These are phyloP conservation scores for Zygoascus sp. DNA, from an alignment of 1,139 yeast genomes.

Conservation along the genomic window DNA sequence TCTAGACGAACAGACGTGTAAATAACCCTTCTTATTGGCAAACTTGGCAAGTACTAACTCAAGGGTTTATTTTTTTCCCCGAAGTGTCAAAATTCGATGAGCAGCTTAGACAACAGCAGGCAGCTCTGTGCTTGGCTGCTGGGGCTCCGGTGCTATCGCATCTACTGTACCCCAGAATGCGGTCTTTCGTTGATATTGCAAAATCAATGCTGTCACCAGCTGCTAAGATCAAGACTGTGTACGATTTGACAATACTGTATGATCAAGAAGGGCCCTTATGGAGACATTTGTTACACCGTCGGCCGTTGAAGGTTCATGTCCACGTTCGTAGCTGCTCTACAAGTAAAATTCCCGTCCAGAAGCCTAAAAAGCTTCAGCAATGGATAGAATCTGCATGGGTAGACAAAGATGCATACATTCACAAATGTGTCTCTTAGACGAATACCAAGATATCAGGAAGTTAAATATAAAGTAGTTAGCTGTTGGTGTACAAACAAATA, in stretches of 20 bases:
- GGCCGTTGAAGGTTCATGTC: conserved; percentile 21
- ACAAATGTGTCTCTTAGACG: conserved; percentile 2
- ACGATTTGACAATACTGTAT: conserved; percentile 53
- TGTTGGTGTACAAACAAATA: no score
- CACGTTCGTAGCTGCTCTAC: conserved; percentile 21
- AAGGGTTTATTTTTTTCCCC: conserved; percentile 36
- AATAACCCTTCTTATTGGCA: not conserved
- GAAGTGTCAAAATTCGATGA: conserved; percentile 31
- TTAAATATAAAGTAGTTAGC: no score
- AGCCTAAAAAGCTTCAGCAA: conserved; percentile 34
- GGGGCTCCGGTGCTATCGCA: conserved; percentile 47
- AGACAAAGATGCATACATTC: conserved; percentile 22
- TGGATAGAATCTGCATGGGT: conserved; percentile 31
- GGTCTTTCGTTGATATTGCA: conserved; percentile 29
- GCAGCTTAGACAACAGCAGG: conserved; percentile 30
- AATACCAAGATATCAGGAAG: no score
- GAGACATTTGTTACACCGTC: conserved; percentile 31
- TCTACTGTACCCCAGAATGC: conserved; percentile 43
- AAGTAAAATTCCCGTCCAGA: conserved; percentile 48
- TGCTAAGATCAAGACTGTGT: conserved; percentile 28
- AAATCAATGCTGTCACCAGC: conserved; percentile 20
- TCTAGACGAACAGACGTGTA: not conserved
- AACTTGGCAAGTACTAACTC: conserved; percentile 18
- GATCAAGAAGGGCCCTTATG: conserved; percentile 22
- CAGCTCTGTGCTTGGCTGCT: conserved; percentile 23